Evolutionary conservation across 1,284 basidiomycete genomes (phyloP), one percentile per base, ranked within the genome.

Genomic region (Marasmius oreades): DNA sequence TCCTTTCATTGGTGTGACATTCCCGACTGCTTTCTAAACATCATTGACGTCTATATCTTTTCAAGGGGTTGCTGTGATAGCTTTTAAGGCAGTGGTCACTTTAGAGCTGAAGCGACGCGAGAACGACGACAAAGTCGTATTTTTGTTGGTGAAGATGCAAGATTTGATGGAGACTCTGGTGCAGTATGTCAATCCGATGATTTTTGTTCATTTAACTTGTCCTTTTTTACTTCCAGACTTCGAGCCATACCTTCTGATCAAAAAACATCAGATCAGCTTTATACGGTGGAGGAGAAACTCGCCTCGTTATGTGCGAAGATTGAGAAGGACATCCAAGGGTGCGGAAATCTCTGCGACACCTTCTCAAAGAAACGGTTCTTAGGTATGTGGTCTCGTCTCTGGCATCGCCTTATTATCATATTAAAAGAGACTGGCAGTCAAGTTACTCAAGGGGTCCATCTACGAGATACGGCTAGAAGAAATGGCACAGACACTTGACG

Each of bases 51-150:
- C n/a, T n/a, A n/a, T n/a, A n/a, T n/a, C n/a, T 39, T 23, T 14
- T 39, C n/a, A 24, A 46, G 42, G 50, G n/a, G 67, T 66, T 44
- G 67, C 64, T 33, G 66, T 70, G 5, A 55, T 69, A 37, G 68
- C 67, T 2, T 70, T 70, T 64, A 69, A 69, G 57, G 68, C 67
- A 14, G 66, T 68, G 12, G 63, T 69, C 37, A 63, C 60, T 20
- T 59, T 70, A 7, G 67, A 69, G 45, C 62, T 67, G 31, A 67
- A 66, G 50, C 62, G 67, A 20, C 59, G 65, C 18, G 65, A 66
- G 11, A 69, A 70, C 37, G 67, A 70, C 52, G 62, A 63, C 42
- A 63, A 63, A 52, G 65, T 70, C n/a, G 55, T 67, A 5, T 61
- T 63, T 5, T 57, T 70, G 36, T 58, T 66, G 33, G 55, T 64